These are phyloP conservation scores for Penicillium taxi DNA, from an alignment of 495 filamentous ascomycete species.

Conservation along the genomic window DNA sequence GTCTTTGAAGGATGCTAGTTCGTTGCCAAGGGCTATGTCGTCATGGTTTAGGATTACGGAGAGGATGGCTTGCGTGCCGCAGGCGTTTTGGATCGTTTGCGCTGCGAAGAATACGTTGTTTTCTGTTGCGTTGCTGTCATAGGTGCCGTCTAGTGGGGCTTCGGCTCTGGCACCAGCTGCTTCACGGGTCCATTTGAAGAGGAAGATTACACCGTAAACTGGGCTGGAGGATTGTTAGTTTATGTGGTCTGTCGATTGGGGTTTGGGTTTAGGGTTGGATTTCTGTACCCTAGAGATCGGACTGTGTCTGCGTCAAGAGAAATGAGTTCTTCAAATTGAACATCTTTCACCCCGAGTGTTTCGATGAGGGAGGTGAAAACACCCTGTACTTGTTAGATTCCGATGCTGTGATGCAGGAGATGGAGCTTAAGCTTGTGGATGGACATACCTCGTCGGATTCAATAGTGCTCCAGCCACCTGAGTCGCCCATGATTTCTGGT, in stretches of 20 bases:
- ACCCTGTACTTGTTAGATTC: constrained; percentile 48
- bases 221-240: constrained; percentile 43
- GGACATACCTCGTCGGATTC: constrained; percentile 82
- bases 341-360: constrained; percentile 81
- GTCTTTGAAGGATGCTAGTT: constrained; percentile 73
- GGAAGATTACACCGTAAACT: constrained; percentile 96
- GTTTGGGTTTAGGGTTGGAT: not conserved
- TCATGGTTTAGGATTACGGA: constrained; percentile 87
- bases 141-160: constrained; percentile 65
- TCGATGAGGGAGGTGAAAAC: constrained; percentile 94
- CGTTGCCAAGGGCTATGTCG: constrained; percentile 43
- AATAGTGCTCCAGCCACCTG: constrained; percentile 66
- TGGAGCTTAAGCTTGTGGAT: constrained; percentile 2
- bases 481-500: constrained; percentile 28
- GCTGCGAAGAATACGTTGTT: constrained; percentile 86
- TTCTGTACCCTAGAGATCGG: constrained; percentile 50
- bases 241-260: not conserved
- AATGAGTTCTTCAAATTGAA: constrained; percentile 96
- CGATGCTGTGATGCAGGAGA: no score
- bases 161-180: constrained; percentile 50
- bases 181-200: constrained; percentile 94
- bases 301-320: constrained; percentile 78
- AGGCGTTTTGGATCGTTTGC: constrained; percentile 98
- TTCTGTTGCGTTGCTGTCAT: constrained; percentile 59
- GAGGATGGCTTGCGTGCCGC: constrained; percentile 92